phyloP scores from a whole-genome alignment of 805 yeast genomes.

The Candida germanica region DNA sequence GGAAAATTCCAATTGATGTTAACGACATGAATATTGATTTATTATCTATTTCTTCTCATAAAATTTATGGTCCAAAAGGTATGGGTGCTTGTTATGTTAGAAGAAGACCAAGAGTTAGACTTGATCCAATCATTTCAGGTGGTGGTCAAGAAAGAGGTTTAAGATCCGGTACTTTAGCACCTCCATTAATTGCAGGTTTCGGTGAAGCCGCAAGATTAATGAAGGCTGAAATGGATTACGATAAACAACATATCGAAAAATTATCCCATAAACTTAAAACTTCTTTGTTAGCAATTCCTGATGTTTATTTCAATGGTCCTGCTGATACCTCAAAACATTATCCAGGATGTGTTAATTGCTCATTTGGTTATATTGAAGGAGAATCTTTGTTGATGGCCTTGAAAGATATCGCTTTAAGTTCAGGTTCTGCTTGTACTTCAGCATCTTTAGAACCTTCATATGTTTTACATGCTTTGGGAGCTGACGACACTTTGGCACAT shows the following conservation, averaged over 20 bases:
- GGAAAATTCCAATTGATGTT: slow-evolving; percentile 90
- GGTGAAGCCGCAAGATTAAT: slow-evolving; percentile 95
- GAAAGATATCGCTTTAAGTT: slow-evolving; percentile 91
- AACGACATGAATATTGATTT: slow-evolving; percentile 90
- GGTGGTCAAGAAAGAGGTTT: slow-evolving; percentile 99
- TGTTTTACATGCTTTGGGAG: slow-evolving; percentile 94
- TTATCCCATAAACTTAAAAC: slow-evolving; percentile 71
- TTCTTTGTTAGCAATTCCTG: slow-evolving; percentile 77
- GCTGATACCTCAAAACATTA: slow-evolving; percentile 48
- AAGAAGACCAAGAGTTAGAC: slow-evolving; percentile 96
- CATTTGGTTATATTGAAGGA: slow-evolving; percentile 97
- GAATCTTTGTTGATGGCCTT: slow-evolving; percentile 96
- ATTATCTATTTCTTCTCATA: slow-evolving; percentile 92
- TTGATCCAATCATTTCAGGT: slow-evolving; percentile 92
- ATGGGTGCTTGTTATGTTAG: slow-evolving; percentile 93
- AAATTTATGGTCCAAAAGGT: slow-evolving; percentile 97
- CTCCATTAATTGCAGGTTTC: slow-evolving; percentile 93
- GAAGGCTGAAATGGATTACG: slow-evolving; percentile 68
- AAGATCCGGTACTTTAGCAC: slow-evolving; percentile 94
- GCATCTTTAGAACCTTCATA: slow-evolving; percentile 98
- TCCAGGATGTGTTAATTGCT: slow-evolving; percentile 93
- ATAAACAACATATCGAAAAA: slow-evolving; percentile 62
- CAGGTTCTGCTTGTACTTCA: slow-evolving; percentile 98
- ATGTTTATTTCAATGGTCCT: slow-evolving; percentile 89
- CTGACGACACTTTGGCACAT: slow-evolving; percentile 97